Conservation (phyloP, 2,329 filamentous ascomycete species). For the Colletotrichum spinosum region DNA sequence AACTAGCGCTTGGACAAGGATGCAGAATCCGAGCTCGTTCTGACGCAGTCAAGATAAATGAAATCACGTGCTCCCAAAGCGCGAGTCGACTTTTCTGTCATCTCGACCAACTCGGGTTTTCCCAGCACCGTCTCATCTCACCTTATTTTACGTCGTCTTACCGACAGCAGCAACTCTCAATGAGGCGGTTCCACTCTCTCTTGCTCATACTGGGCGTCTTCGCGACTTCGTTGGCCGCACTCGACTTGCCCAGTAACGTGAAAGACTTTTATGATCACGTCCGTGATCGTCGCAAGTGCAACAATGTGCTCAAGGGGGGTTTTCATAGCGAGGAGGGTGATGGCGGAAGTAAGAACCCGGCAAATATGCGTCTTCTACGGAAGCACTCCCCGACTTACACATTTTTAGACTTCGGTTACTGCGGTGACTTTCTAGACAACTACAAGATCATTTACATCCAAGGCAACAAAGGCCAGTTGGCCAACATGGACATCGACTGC, state of each 20-base stretch:
- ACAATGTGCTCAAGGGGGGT: slow-evolving; percentile 50
- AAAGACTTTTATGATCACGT: slow-evolving; percentile 54
- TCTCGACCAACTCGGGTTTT: neutral
- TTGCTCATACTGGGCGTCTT: neutral
- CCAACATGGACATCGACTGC: slow-evolving; percentile 70
- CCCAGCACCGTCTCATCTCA: slow-evolving; percentile 25
- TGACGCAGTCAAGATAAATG: neutral
- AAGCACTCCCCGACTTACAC: no score
- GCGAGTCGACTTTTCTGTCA: slow-evolving; percentile 4
- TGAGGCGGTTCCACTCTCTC: neutral
- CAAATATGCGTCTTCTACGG: neutral
- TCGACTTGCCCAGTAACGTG: slow-evolving; percentile 55
- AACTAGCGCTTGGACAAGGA: slow-evolving; percentile 2
- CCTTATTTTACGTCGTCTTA: neutral
- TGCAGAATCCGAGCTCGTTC: no score
- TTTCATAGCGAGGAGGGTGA: slow-evolving; percentile 54
- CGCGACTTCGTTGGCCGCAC: slow-evolving; percentile 30
- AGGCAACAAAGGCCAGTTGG: slow-evolving; percentile 53
- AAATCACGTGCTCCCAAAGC: slow-evolving; percentile 28
- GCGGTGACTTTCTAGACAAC: slow-evolving; percentile 56
- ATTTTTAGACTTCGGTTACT: slow-evolving; percentile 53
- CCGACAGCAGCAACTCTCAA: neutral
- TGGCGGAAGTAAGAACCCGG: slow-evolving; percentile 46
- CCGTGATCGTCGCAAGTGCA: slow-evolving; percentile 51
- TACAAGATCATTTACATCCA: slow-evolving; percentile 62